Percentiles rank a stretch among this genome's conserved stretches.
Conservation (phyloP, 129 eudicot species). For the Silybum marianum region DNA sequence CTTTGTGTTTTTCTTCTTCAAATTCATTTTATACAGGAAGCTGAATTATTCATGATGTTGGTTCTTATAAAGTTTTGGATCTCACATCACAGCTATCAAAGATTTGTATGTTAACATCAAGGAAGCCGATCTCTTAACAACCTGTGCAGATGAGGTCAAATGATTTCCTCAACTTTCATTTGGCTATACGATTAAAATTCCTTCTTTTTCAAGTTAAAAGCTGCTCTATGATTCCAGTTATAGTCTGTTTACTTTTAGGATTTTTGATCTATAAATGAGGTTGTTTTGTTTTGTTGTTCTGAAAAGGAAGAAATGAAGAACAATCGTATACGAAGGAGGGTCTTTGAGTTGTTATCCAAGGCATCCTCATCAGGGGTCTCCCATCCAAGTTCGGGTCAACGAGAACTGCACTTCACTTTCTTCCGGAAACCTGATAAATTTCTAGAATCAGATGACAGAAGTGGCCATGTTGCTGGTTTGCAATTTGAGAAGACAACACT, state of each 20-base stretch:
- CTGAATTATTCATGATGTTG: not conserved
- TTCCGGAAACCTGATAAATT: slow-evolving; percentile 73
- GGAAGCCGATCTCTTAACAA: slow-evolving; percentile 59
- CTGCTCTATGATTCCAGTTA: not conserved
- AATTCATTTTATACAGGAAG: not conserved
- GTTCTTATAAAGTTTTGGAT: slow-evolving; percentile 7
- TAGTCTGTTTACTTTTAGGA: not conserved
- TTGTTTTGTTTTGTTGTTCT: slow-evolving; percentile 21
- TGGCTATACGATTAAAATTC: not conserved
- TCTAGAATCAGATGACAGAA: slow-evolving; percentile 57
- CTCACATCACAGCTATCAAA: slow-evolving; percentile 65
- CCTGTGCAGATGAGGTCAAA: slow-evolving; percentile 72
- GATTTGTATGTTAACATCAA: slow-evolving; percentile 55
- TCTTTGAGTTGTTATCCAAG: slow-evolving; percentile 82
- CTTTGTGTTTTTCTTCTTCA: not conserved
- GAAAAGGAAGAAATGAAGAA: slow-evolving; percentile 92
- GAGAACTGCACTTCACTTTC: slow-evolving; percentile 87
- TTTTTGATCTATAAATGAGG: not conserved
- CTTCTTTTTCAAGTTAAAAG: too few species aligned
- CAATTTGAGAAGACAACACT: slow-evolving; percentile 84
- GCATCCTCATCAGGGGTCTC: slow-evolving; percentile 55
- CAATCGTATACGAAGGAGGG: slow-evolving; percentile 70
- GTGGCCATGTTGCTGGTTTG: slow-evolving; percentile 66
- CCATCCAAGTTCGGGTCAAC: slow-evolving; percentile 55
- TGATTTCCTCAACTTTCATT: slow-evolving; percentile 13